Evolutionary conservation across 345 rosid genomes (phyloP).

Genomic region (Abelmoschus esculentus): DNA sequence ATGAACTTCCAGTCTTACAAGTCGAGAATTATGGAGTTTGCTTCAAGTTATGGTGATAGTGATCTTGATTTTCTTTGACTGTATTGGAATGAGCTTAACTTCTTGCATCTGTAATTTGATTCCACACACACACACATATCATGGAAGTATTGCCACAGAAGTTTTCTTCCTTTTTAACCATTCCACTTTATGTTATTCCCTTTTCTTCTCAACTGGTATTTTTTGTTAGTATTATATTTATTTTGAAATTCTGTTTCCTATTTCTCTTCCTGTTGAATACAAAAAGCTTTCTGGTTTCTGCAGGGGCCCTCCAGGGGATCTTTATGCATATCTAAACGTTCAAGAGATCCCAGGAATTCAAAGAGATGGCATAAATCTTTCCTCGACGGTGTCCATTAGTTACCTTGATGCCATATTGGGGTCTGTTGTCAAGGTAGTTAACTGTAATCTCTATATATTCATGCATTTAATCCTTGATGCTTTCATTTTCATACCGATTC

Average conservation of each 20-base stretch:
- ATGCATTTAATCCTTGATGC: not conserved
- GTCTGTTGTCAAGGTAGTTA: conserved; percentile 54
- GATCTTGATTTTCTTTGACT: not conserved
- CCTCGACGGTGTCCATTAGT: conserved; percentile 60
- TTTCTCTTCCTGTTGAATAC: not conserved
- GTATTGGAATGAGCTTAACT: too few species aligned
- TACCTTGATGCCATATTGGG: conserved; percentile 94
- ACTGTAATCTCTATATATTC: not conserved
- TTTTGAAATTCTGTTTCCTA: not conserved
- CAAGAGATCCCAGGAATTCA: conserved; percentile 71
- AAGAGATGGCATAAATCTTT: conserved; percentile 90
- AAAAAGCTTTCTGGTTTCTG: conserved; percentile 6
- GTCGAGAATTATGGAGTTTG: not conserved
- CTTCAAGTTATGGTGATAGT: not conserved
- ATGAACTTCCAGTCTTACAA: not conserved
- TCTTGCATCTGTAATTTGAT: too few species aligned
- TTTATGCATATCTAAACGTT: conserved; percentile 80
- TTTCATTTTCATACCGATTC: not conserved
- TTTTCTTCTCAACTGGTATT: not conserved
- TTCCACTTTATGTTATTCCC: not conserved
- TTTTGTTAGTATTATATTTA: not conserved
- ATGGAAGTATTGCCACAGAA: not conserved
- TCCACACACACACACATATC: not conserved
- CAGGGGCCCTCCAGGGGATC: conserved; percentile 94
- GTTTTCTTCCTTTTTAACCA: not conserved